Percentiles rank a stretch among this genome's conserved stretches.
phyloP scores from a whole-genome alignment of 2,329 filamentous ascomycete genomes.

The Aspergillus sp. region DNA sequence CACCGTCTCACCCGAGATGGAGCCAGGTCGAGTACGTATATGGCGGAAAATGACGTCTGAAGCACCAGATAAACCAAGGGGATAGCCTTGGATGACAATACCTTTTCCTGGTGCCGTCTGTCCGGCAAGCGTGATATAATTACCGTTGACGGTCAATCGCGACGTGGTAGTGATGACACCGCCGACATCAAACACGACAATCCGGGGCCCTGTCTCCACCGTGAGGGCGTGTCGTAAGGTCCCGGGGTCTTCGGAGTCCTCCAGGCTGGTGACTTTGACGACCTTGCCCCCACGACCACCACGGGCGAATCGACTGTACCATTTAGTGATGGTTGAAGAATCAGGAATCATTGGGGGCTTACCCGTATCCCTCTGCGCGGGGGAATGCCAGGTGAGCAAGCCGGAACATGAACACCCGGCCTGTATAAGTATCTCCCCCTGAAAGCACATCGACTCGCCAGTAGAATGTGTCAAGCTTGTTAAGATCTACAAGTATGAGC shows the following conservation, averaged over 20 bases:
- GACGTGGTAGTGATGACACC: constrained; percentile 9
- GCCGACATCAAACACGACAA: constrained; percentile 9
- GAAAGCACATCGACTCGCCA: constrained; percentile 10
- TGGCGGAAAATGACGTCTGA: constrained; percentile 9
- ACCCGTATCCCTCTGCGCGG: constrained; percentile 13
- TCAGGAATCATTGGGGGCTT: neutral
- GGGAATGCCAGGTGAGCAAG: constrained; percentile 9
- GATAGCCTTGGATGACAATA: constrained; percentile 9
- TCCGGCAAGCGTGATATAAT: constrained; percentile 7
- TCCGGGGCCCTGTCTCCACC: constrained; percentile 5
- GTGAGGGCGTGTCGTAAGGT: constrained; percentile 7
- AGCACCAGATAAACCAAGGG: constrained; percentile 9
- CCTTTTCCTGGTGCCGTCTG: constrained; percentile 13
- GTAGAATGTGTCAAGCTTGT: constrained; percentile 10
- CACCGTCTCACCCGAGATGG: constrained; percentile 2
- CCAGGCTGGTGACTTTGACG: constrained; percentile 10
- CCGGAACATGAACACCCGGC: constrained; percentile 6
- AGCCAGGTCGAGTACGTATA: constrained; percentile 7
- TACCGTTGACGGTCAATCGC: constrained; percentile 1
- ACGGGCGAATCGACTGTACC: constrained; percentile 8
- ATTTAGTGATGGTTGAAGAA: neutral
- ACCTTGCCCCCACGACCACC: constrained; percentile 11
- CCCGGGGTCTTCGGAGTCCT: constrained; percentile 6
- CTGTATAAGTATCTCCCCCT: neutral
- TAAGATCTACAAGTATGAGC: neutral